Evolutionary conservation across 495 filamentous ascomycete genomes (phyloP).

Genomic region (Barbatosphaeria neglecta): DNA sequence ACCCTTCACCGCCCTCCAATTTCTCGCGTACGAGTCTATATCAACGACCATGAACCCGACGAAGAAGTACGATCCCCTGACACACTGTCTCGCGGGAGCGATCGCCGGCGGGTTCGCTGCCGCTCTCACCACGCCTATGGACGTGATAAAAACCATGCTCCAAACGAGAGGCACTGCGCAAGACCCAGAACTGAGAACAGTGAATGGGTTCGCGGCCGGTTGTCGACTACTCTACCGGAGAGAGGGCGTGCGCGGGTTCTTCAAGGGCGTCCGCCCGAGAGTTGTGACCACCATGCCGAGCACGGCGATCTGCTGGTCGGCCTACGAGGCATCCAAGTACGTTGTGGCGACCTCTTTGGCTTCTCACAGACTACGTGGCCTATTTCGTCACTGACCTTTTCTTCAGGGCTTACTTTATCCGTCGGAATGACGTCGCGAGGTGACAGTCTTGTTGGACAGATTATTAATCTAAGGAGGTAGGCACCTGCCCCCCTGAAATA

Average conservation of each 20-base stretch:
- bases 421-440: constrained; percentile 24
- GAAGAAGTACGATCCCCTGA: constrained; percentile 76
- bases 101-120: constrained; percentile 89
- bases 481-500: neutral
- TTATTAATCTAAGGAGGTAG: neutral
- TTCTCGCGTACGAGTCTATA: constrained; percentile 92
- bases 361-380: neutral
- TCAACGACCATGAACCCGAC: constrained; percentile 84
- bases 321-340: constrained; percentile 47
- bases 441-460: neutral
- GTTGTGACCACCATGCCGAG: constrained; percentile 96
- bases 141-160: constrained; percentile 94
- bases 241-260: constrained; percentile 79
- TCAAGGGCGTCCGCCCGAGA: constrained; percentile 80
- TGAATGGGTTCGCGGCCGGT: constrained; percentile 70
- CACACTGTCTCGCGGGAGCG: constrained; percentile 84
- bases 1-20: constrained; percentile 91
- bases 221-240: constrained; percentile 71
- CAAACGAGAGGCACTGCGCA: constrained; percentile 78
- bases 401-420: constrained; percentile 45
- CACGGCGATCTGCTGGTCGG: constrained; percentile 96
- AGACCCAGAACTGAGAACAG: constrained; percentile 74
- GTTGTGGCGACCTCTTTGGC: constrained; percentile 7
- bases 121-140: constrained; percentile 85
- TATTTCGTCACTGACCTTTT: constrained; percentile 6